Base-by-base conservation (phyloP, 2,329 filamentous ascomycete species). In the Ramichloridium luteum region DNA sequence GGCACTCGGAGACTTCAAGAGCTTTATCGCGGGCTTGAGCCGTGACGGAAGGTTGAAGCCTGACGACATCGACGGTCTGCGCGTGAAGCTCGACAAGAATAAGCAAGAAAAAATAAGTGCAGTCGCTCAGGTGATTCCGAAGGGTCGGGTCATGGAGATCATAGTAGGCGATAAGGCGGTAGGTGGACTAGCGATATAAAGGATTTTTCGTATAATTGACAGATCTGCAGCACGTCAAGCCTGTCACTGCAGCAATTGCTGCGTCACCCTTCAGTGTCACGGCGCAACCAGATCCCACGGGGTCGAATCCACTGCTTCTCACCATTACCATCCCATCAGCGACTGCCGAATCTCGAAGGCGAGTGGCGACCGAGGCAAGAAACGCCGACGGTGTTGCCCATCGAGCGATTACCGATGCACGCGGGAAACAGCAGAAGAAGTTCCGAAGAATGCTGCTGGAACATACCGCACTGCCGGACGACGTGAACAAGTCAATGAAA, bases 41-140 rank as follows among this genome's bases (percentile, higher is more conserved):
- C 64, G 70, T 0, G 73, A 74, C 4, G 76, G 75, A 0, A 58
- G 73, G 15, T 66, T 77, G 48, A 78, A 76, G 39, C 69, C 72
- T 0, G 68, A 74, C 28, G 51, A 68, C 2, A 59, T 81, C 16
- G 77, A 80, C 53, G 59, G 55, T 13, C 45, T 81, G 32, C 64
- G 67, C 22, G 75, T 81, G n/a, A 59, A 67, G 30, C 46, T 77
- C 28, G 62, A 58, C 36, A 71, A 75, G 47, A 34, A 49, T 25
- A 43, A 35, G 13, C 71, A 67, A 36, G 60, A 68, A 36, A 64
- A 59, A 39, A 45, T 82, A 30, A 64, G 67, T 6, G 75, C 80
- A 48, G 48, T 82, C 35, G 77, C 75, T 3, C 76, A 79, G 48
- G 72, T 81, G 11, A 61, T 80, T 23, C 72, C 74, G 0, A 74